Conservation (phyloP, 495 filamentous ascomycete genomes). For the Gamarada debralockiae region DNA sequence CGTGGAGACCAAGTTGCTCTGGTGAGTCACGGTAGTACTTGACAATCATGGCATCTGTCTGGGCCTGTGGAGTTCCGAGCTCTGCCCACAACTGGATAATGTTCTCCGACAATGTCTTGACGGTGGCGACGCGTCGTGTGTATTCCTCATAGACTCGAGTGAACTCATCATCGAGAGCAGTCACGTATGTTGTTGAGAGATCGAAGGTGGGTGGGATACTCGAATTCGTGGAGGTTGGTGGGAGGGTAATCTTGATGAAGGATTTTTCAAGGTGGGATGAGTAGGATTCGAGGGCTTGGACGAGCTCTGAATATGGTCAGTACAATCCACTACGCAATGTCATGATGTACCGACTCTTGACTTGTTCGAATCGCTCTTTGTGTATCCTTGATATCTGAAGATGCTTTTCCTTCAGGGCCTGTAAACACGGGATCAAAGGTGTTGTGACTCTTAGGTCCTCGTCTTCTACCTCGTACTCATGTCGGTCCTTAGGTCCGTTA, state of each 20-base stretch:
- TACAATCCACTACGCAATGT: neutral
- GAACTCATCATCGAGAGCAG: conserved; percentile 84
- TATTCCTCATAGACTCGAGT: conserved; percentile 94
- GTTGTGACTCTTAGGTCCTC: conserved; percentile 70
- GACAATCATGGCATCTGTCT: conserved; percentile 84
- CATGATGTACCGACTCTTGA: conserved; percentile 68
- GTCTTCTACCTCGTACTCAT: conserved; percentile 57
- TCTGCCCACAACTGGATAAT: conserved; percentile 95
- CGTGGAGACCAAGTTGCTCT: conserved; percentile 88
- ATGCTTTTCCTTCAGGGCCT: conserved; percentile 80
- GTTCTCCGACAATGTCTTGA: conserved; percentile 72
- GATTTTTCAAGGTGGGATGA: conserved; percentile 87
- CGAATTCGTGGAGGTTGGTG: conserved; percentile 71
- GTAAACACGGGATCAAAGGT: conserved; percentile 75
- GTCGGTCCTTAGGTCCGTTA: conserved; percentile 64
- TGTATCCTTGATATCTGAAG: conserved; percentile 73
- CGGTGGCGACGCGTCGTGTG: conserved; percentile 67
- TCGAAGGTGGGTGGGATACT: conserved; percentile 80
- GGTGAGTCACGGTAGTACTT: conserved; percentile 85
- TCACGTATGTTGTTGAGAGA: conserved; percentile 83
- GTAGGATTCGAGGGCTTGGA: conserved; percentile 89
- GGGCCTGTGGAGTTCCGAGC: conserved; percentile 84
- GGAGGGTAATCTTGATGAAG: conserved; percentile 76
- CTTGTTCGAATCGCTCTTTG: conserved; percentile 85
- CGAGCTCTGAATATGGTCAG: conserved; percentile 61